Evolutionary conservation across 352 stramenopile genomes (phyloP).

Genomic region (Globisporangium irregulare): DNA sequence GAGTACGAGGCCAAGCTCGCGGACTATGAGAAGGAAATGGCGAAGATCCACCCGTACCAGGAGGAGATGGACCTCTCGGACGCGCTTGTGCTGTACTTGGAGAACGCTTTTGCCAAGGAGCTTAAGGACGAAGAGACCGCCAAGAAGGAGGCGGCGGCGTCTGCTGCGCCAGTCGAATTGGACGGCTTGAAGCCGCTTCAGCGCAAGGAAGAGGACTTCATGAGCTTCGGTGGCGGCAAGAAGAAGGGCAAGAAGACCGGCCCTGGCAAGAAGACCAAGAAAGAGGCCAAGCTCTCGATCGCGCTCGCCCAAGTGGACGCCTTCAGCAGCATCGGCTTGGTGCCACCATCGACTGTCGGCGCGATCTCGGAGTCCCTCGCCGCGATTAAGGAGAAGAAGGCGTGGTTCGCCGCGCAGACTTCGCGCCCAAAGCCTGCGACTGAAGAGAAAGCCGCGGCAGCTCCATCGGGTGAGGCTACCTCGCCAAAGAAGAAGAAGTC

Average conservation of each 20-base stretch:
- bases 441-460: constrained; percentile 30
- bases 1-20: constrained; percentile 94
- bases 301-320: constrained; percentile 81
- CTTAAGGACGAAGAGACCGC: constrained; percentile 54
- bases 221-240: constrained; percentile 66
- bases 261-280: constrained; percentile 72
- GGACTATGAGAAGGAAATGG: constrained; percentile 95
- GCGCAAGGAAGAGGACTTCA: constrained; percentile 85
- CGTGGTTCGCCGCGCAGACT: constrained; percentile 78
- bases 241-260: constrained; percentile 63
- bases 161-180: constrained; percentile 66
- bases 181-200: constrained; percentile 91
- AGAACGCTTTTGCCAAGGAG: constrained; percentile 90
- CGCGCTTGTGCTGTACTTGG: constrained; percentile 91
- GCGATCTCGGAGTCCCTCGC: constrained; percentile 86
- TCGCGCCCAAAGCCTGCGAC: constrained; percentile 28
- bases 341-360: constrained; percentile 84
- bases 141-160: constrained; percentile 30
- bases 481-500: constrained; percentile 78
- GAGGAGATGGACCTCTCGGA: constrained; percentile 96
- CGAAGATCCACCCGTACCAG: constrained; percentile 96
- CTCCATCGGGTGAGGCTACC: constrained; percentile 30
- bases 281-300: constrained; percentile 72
- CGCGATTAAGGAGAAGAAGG: constrained; percentile 96
- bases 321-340: constrained; percentile 91